Evolutionary conservation across 2,329 filamentous ascomycete genomes (phyloP).

Genomic region (Monilinia fructigena): DNA sequence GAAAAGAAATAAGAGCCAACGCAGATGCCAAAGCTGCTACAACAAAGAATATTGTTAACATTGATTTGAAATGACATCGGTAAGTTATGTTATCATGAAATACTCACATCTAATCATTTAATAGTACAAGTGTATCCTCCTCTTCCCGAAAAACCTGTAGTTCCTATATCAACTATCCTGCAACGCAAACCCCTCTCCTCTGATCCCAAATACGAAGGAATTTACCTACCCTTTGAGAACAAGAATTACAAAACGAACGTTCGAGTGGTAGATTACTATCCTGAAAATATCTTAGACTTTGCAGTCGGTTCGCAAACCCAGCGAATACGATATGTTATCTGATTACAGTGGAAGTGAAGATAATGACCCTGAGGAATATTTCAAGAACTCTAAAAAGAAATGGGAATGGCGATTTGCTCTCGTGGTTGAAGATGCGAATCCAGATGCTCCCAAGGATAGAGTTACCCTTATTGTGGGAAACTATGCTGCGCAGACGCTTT

Average conservation of each 20-base stretch:
- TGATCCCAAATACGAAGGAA: conserved; percentile 32
- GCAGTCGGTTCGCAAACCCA: conserved; percentile 47
- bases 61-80: conserved; percentile 43
- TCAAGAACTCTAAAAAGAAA: conserved; percentile 26
- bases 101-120: conserved; percentile 10
- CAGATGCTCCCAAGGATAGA: conserved; percentile 44
- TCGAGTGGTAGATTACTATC: conserved; percentile 80
- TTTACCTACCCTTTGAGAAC: conserved; percentile 69
- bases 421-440: conserved; percentile 67
- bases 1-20: conserved; percentile 37
- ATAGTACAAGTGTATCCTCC: background rate
- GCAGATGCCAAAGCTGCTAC: conserved; percentile 37
- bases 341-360: conserved; percentile 42
- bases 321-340: conserved; percentile 53
- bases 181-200: conserved; percentile 8
- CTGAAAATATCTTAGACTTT: conserved; percentile 70
- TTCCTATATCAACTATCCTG: conserved; percentile 14
- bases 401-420: conserved; percentile 89
- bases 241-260: conserved; percentile 66
- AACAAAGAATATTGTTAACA: conserved; percentile 13
- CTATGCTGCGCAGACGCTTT: conserved; percentile 53
- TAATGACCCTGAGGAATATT: conserved; percentile 32
- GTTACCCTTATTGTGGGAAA: conserved; percentile 70
- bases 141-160: background rate
- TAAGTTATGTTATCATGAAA: conserved; percentile 23